Evolutionary conservation across 108 stramenopile genomes (phyloP).

Genomic region (Fragilaria crotonensis): DNA sequence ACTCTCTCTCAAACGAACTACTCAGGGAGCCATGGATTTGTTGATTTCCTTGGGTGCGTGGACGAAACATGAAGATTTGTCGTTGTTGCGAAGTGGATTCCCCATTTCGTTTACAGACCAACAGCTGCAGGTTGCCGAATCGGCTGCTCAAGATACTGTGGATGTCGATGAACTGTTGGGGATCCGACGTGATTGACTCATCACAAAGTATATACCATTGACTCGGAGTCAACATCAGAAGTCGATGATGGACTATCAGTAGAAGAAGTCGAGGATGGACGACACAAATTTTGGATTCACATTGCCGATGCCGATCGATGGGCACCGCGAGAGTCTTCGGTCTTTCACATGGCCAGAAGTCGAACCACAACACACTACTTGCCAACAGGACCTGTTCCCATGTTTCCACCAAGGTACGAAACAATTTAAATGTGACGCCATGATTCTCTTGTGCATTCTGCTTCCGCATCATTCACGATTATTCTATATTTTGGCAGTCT

Average conservation of each 20-base stretch:
- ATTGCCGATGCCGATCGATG: conserved; percentile 79
- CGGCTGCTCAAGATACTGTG: conserved; percentile 11
- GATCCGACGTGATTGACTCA: conserved; percentile 54
- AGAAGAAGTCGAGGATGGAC: conserved; percentile 28
- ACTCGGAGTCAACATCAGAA: conserved; percentile 50
- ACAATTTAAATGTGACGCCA: background rate
- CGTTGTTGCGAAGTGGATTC: conserved; percentile 69
- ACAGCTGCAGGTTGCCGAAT: conserved; percentile 27
- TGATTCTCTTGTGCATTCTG: no score
- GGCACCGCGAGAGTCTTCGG: conserved; percentile 46
- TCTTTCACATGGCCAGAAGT: conserved; percentile 41
- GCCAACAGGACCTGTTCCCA: conserved; percentile 45
- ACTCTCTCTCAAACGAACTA: conserved; percentile 41
- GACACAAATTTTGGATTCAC: conserved; percentile 65
- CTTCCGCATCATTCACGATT: no score
- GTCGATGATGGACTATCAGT: conserved; percentile 77
- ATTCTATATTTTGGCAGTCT: no score
- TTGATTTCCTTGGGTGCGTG: conserved; percentile 53
- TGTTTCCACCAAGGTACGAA: conserved; percentile 55
- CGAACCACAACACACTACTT: conserved; percentile 66
- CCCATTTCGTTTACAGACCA: conserved; percentile 41
- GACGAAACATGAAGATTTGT: conserved; percentile 46
- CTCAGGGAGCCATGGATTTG: conserved; percentile 64
- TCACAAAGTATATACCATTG: conserved; percentile 72
- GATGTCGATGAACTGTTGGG: conserved; percentile 57